Base-by-base conservation (phyloP, 345 rosid species). In the Citrus unshiu region DNA sequence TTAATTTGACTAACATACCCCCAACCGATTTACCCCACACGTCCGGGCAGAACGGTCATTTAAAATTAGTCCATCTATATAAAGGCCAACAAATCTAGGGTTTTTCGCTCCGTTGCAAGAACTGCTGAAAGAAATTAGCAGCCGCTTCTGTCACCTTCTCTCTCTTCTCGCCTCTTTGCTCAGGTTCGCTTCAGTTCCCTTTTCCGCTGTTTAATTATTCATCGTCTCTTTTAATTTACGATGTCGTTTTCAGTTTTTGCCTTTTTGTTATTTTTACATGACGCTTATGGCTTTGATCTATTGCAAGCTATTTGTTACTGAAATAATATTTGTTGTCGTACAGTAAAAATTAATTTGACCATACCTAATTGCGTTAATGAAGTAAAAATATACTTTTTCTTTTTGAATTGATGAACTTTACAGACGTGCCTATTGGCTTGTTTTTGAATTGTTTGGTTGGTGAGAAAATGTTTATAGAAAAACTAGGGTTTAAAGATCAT, bases 21-120 rank as follows among this genome's bases (percentile, higher is more conserved):
- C 59, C 58, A 3, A 0, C 1, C 9, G 2, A 1, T 0, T 1
- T 1, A 0, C 0, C 32, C 18, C n/a, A 29, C 61, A 46, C 1
- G 9, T 9, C 4, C 6, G 70, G 64, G 30, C 49, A 75, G 49
- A 74, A 69, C n/a, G 9, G 83, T 80, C 79, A 18, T 75, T 69
- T 9, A 3, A 0, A 1, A 30, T n/a, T 0, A 9, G 24, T 8
- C 19, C 19, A 3, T 35, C 22, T 18, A 24, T 69, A 69, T 69
- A 70, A 60, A 14, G 0, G 12, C 10, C 25, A 13, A 12, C 10
- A 37, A 65, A 4, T 29, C 49, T 71, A 81, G 83, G 77, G 80
- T 25, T 71, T 30, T 40, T 16, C 6, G 3, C 14, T 7, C 22
- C 65, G 4, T 9, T 18, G 27, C n/a, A 19, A 51, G n/a, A 56